phyloP scores from a whole-genome alignment of 345 rosid genomes.

The Salix viminalis region DNA sequence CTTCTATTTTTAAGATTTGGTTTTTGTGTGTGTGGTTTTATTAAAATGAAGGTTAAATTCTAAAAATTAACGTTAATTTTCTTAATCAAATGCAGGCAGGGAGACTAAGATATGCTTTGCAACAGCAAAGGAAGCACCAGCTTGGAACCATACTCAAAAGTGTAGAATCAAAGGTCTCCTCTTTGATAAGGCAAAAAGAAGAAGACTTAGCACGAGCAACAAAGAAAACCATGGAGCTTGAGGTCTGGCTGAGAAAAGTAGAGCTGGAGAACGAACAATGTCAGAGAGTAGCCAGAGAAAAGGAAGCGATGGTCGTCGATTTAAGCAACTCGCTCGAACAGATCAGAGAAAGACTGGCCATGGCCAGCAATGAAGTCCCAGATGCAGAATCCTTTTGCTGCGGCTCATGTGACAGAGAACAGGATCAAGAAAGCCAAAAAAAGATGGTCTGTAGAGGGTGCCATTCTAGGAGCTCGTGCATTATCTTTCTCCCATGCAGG shows the following conservation, averaged over 20 bases:
- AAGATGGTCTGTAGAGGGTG: slow-evolving; percentile 20
- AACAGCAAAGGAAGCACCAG: slow-evolving; percentile 58
- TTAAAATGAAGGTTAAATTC: background rate
- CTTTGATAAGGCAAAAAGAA: slow-evolving; percentile 50
- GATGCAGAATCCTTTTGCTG: slow-evolving; percentile 21
- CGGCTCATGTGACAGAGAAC: slow-evolving; percentile 1
- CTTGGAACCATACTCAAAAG: slow-evolving; percentile 30
- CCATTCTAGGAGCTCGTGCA: slow-evolving; percentile 34
- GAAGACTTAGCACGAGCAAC: slow-evolving; percentile 51
- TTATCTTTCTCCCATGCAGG: slow-evolving; percentile 56
- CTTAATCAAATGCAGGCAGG: slow-evolving; percentile 36
- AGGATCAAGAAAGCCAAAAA: background rate
- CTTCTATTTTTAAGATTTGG: background rate
- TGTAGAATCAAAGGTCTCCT: slow-evolving; percentile 36
- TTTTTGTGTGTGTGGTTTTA: background rate
- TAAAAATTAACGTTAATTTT: background rate
- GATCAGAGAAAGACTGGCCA: slow-evolving; percentile 11
- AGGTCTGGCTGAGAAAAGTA: slow-evolving; percentile 42
- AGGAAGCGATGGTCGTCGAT: slow-evolving; percentile 47
- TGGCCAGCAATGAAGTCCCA: background rate
- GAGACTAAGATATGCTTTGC: slow-evolving; percentile 41
- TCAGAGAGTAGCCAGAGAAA: slow-evolving; percentile 57
- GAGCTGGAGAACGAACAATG: slow-evolving; percentile 58
- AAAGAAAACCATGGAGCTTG: slow-evolving; percentile 50
- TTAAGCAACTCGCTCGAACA: slow-evolving; percentile 43